Base-by-base conservation (phyloP, 2,329 filamentous ascomycete species). In the Salinomyces thailandicus region DNA sequence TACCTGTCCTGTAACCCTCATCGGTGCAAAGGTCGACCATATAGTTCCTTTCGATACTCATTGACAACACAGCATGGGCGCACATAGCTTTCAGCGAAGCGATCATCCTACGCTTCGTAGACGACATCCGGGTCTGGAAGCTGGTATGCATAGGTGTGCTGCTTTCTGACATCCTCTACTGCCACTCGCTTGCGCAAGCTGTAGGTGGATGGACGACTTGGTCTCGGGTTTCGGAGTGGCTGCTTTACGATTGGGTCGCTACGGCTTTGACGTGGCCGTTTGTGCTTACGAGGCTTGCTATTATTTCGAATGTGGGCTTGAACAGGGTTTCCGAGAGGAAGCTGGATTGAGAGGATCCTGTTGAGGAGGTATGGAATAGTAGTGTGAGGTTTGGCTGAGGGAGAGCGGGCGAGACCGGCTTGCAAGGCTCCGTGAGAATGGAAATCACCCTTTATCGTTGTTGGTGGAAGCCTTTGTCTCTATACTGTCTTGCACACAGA, bases 191-290 rank as follows among this genome's bases (percentile, higher is more conserved):
- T 26, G 38, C 47, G 33, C 35, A 58, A 37, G 38, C 49, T 35
- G 29, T 60, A 9, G 51, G 52, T 13, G 52, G 52, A 5, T 53
- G 50, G 51, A 33, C 26, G 3, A 38, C 33, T 22, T 55, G 46
- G 45, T 14, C 43, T 16, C 29, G 41, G 18, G 31, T 54, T 9
- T 19, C 24, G n/a, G 28, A 48, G 6, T 55, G 52, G 52, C 51
- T 44, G 18, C 15, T 19, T 20, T 35, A 47, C 24, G 52, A 55
- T 36, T 55, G 50, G 52, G 33, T 45, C 11, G 50, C 46, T 16
- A 46, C 49, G 7, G 24, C 48, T 4, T 48, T 45, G 29, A 55
- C 52, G 20, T 50, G 44, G 45, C 52, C 52, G 7, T 55, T 55
- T 33, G 41, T 55, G 16, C 15, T 54, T 32, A 45, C 46, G 12